Evolutionary conservation across 73 alveolate genomes (phyloP).

Genomic region (Paramecium sexaurelia): DNA sequence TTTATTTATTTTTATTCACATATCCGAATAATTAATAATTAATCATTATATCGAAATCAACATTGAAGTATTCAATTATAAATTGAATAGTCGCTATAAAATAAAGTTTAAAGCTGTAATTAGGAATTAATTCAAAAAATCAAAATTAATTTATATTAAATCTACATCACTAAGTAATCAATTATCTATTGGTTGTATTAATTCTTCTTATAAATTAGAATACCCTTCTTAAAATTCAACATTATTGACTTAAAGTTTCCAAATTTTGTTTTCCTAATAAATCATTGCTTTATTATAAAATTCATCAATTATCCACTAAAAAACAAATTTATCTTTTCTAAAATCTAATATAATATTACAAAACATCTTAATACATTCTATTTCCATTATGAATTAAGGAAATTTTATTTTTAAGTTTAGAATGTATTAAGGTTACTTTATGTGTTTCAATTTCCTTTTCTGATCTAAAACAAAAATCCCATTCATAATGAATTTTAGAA

Average conservation of each 20-base stretch:
- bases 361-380: constrained; percentile 23
- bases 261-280: neutral
- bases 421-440: neutral
- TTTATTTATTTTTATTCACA: neutral
- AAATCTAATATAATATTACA: neutral
- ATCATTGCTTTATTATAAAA: neutral
- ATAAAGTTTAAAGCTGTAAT: neutral
- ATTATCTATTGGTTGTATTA: neutral
- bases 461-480: constrained; percentile 52
- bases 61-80: neutral
- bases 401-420: constrained; percentile 44
- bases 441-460: constrained; percentile 23
- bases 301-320: constrained; percentile 9
- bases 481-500: constrained; percentile 1
- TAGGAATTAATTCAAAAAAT: neutral
- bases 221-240: neutral
- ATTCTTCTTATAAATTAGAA: neutral
- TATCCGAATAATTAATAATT: neutral
- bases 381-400: constrained; percentile 25
- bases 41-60: neutral
- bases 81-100: neutral
- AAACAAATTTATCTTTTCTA: neutral
- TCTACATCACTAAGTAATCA: too few species aligned
- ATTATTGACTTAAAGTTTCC: neutral
- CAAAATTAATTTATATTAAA: too few species aligned